Percentiles rank a stretch among this genome's conserved stretches.
These are phyloP conservation scores for Serendipita sp. DNA, from an alignment of 768 basidiomycete species.

Conservation along the genomic window DNA sequence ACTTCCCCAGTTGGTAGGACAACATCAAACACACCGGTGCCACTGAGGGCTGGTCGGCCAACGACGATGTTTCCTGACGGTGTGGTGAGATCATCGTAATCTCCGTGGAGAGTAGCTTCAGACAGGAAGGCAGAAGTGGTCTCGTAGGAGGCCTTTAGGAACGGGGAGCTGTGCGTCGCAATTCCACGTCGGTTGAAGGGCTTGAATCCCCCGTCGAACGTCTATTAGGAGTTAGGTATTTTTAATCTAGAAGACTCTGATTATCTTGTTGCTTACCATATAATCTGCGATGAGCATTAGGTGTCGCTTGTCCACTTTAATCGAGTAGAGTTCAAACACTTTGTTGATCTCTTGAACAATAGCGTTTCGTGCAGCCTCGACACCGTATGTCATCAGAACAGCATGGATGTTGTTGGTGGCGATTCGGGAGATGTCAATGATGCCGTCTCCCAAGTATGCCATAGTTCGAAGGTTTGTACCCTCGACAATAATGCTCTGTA, in stretches of 20 bases:
- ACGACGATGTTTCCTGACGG: constrained; percentile 88
- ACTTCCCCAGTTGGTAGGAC: constrained; percentile 34
- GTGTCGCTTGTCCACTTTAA: constrained; percentile 87
- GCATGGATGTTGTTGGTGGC: constrained; percentile 95
- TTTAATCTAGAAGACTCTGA: constrained; percentile 3
- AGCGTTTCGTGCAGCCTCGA: constrained; percentile 86
- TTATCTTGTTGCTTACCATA: constrained; percentile 53
- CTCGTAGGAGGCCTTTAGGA: constrained; percentile 95
- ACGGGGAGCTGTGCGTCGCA: constrained; percentile 80
- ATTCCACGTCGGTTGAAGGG: constrained; percentile 97
- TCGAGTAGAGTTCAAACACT: constrained; percentile 90
- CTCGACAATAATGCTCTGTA: constrained; percentile 61
- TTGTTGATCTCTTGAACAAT: constrained; percentile 83
- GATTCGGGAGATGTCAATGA: constrained; percentile 61
- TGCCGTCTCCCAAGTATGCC: constrained; percentile 30
- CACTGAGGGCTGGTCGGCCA: constrained; percentile 73
- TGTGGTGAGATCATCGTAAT: constrained; percentile 82
- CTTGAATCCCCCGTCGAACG: constrained; percentile 94
- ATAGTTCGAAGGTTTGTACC: constrained; percentile 69
- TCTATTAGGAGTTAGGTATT: constrained; percentile 33
- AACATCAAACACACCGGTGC: constrained; percentile 91
- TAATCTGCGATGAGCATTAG: constrained; percentile 96
- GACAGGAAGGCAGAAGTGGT: constrained; percentile 88
- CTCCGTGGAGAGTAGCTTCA: constrained; percentile 86
- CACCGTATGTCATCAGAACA: constrained; percentile 81